Conservation (phyloP, 176 grass and related monocot species). For the Carex myosuroides region DNA sequence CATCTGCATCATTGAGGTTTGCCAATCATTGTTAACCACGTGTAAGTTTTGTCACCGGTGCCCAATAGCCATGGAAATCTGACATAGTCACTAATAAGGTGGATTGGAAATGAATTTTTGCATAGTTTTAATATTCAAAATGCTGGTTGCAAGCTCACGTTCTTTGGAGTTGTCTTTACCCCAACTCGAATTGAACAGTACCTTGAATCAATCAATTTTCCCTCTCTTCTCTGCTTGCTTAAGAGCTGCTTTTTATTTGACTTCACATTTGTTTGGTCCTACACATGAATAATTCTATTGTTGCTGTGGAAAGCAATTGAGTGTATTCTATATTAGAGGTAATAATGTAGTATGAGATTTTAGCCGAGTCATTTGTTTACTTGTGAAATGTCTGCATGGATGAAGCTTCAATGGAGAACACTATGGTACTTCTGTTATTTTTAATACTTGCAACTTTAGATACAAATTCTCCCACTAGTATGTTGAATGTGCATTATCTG, state of each 20-base stretch:
- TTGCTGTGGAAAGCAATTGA: background rate
- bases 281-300: background rate
- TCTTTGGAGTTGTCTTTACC: background rate
- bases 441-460: background rate
- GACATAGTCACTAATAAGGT: background rate
- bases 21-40: background rate
- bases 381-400: background rate
- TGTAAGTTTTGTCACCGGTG: background rate
- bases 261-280: background rate
- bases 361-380: background rate
- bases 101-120: background rate
- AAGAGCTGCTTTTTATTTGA: background rate
- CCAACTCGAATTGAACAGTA: background rate
- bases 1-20: background rate
- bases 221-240: background rate
- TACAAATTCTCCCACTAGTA: background rate
- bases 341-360: background rate
- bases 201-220: background rate
- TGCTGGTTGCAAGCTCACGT: background rate
- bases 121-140: background rate
- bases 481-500: background rate
- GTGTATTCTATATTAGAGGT: background rate
- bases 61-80: background rate
- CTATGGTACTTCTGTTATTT: background rate
- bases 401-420: background rate